Evolutionary conservation across 805 yeast genomes (phyloP).

Genomic region (Candida pseudoglaebosa): DNA sequence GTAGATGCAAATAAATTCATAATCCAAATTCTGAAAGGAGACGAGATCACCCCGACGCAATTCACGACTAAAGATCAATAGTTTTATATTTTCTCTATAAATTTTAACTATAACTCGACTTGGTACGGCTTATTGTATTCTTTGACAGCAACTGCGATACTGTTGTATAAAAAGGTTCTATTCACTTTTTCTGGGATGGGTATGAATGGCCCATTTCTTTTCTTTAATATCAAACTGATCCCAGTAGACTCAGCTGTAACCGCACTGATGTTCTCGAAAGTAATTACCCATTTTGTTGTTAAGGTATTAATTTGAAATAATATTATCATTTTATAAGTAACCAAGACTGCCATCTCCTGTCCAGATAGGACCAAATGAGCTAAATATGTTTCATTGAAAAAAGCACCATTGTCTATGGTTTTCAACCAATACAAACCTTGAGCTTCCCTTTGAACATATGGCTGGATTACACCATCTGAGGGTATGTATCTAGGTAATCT

Average conservation of each 20-base stretch:
- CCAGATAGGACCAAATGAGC: constrained; percentile 86
- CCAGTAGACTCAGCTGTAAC: constrained; percentile 80
- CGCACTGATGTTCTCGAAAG: constrained; percentile 60
- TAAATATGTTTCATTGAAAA: constrained; percentile 66
- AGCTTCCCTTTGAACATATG: constrained; percentile 76
- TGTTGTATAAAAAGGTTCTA: constrained; percentile 62
- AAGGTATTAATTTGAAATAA: constrained; percentile 60
- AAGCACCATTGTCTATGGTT: constrained; percentile 75
- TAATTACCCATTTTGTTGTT: constrained; percentile 67
- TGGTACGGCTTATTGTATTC: constrained; percentile 72
- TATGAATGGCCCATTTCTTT: constrained; percentile 55
- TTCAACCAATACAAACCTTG: constrained; percentile 95
- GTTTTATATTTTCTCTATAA: constrained; percentile 1
- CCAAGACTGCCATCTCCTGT: constrained; percentile 69
- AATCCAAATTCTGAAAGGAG: constrained; percentile 41
- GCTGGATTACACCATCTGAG: constrained; percentile 66
- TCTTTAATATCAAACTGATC: constrained; percentile 58
- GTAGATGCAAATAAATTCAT: constrained; percentile 47
- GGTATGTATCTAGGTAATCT: constrained; percentile 78
- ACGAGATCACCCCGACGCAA: constrained; percentile 28
- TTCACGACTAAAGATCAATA: constrained; percentile 3
- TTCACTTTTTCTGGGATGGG: constrained; percentile 70
- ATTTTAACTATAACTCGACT: constrained; percentile 25
- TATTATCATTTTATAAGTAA: constrained; percentile 68
- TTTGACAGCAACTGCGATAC: constrained; percentile 75